Evolutionary conservation across 768 basidiomycete species (phyloP), one percentile per base, ranked within the genome.

Genomic region (Lactarius akahatsu): DNA sequence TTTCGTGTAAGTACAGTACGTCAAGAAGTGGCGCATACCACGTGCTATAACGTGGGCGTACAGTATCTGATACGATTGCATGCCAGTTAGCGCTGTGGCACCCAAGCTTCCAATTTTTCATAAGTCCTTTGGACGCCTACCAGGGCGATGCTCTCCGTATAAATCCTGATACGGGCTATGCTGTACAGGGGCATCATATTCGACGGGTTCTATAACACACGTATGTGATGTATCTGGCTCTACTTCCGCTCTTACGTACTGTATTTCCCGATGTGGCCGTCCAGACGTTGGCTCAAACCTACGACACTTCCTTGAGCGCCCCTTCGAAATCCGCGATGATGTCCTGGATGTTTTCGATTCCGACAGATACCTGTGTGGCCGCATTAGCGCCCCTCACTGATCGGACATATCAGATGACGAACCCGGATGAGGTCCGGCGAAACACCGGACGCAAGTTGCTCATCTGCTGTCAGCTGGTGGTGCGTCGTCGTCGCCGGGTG

Each of bases 401-500:
- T 34, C 20, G 40, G 16, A n/a, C 2, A 4, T n/a, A 15, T 26
- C 23, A 50, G 15, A 26, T 13, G 18, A 75, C 82, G 30, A 67
- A 89, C 89, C 52, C 91, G 82, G 66, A 93, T 90, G 58, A 91
- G 78, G 74, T 92, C 91, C 0, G 86, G 84, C 1, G 88, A 87
- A 11, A 92, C 89, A 8, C 91, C 91, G n/a, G 86, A 80, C 7
- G 80, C 77, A 11, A 80, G 66, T 71, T 86, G 86, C 73, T 92
- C 91, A 62, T 81, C 84, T 26, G 76, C 77, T 0, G 79, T 80
- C 57, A 92, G 78, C 74, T 92, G 90, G 45, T 85, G 79, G 72
- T 94, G 91, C 0, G 91, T 93, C 28, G 92, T 92, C 28, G 84
- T 83, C 5, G 86, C 88, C 1, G 91, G 90, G 72, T 90, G 88